Percentiles rank a stretch among this genome's conserved stretches.
Evolutionary conservation across 2,329 filamentous ascomycete species (phyloP).

Genomic region (Mycocentrospora acerina): DNA sequence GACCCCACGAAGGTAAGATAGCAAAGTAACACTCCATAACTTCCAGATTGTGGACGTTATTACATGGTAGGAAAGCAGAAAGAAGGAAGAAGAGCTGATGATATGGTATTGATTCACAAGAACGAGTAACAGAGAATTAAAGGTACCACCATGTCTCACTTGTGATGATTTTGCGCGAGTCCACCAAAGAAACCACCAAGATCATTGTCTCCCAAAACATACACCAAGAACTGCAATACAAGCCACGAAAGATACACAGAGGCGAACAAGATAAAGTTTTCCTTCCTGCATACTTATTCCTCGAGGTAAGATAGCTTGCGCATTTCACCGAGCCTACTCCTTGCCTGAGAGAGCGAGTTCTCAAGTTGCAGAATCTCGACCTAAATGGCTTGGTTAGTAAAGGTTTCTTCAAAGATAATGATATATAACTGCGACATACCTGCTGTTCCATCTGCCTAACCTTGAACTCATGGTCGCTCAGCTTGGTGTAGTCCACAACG

Average conservation of each 20-base stretch:
- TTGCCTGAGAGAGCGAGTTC: slow-evolving; percentile 76
- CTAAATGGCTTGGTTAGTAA: slow-evolving; percentile 49
- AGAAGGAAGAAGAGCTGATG: neutral
- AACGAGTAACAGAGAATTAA: neutral
- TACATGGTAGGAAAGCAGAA: too few relatives aligned
- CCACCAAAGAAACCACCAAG: neutral
- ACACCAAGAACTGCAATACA: neutral
- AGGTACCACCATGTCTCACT: neutral
- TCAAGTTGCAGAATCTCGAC: slow-evolving; percentile 97
- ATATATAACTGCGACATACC: slow-evolving; percentile 59
- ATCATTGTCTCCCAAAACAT: too few relatives aligned
- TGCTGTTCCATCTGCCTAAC: slow-evolving; percentile 99
- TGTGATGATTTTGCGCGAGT: neutral
- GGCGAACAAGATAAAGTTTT: slow-evolving; percentile 1
- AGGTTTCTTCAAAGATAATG: neutral
- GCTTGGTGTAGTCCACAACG: slow-evolving; percentile 79
- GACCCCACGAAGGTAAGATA: too few relatives aligned
- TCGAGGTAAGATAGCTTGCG: slow-evolving; percentile 85
- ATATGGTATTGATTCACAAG: slow-evolving; percentile 7
- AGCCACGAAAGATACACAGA: too few relatives aligned
- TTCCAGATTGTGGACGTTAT: too few relatives aligned
- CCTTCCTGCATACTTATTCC: slow-evolving; percentile 21
- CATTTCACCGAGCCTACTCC: slow-evolving; percentile 91
- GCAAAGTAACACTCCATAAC: too few relatives aligned
- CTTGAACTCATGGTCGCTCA: slow-evolving; percentile 96